phyloP scores from a whole-genome alignment of 805 yeast genomes.

The Hanseniaspora singularis region DNA sequence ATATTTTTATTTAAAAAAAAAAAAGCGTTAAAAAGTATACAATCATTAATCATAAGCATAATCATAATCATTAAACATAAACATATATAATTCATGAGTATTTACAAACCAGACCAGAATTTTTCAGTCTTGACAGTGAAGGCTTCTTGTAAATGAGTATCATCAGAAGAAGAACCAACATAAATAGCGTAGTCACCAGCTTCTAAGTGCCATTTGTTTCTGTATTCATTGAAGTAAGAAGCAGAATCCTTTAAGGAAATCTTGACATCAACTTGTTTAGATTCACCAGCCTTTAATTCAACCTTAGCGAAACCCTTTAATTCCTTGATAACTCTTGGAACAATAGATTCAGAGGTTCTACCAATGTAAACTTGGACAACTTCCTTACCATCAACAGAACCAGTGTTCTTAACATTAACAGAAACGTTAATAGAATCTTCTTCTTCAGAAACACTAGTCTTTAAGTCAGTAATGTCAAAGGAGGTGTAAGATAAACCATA shows the following conservation, averaged over 20 bases:
- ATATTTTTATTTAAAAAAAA: too few relatives aligned
- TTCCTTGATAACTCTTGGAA: constrained; percentile 46
- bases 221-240: constrained; percentile 42
- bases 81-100: too few relatives aligned
- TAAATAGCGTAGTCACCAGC: constrained; percentile 39
- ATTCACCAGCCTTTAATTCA: constrained; percentile 35
- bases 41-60: too few relatives aligned
- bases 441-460: constrained; percentile 26
- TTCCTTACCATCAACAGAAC: constrained; percentile 39
- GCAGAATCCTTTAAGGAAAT: constrained; percentile 38
- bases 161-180: constrained; percentile 34
- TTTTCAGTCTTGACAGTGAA: constrained; percentile 21
- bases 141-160: constrained; percentile 21
- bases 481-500: constrained; percentile 49
- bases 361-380: constrained; percentile 43
- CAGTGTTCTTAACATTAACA: constrained; percentile 39
- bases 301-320: constrained; percentile 48
- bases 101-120: constrained; percentile 21
- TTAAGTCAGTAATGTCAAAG: constrained; percentile 34
- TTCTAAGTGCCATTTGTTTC: constrained; percentile 40
- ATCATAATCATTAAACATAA: too few relatives aligned
- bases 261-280: constrained; percentile 30
- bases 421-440: constrained; percentile 23
- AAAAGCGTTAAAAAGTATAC: too few relatives aligned
- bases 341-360: constrained; percentile 26